Conservation (phyloP, 2,329 filamentous ascomycete genomes). For the Pseudophaeomoniella oleicola region DNA sequence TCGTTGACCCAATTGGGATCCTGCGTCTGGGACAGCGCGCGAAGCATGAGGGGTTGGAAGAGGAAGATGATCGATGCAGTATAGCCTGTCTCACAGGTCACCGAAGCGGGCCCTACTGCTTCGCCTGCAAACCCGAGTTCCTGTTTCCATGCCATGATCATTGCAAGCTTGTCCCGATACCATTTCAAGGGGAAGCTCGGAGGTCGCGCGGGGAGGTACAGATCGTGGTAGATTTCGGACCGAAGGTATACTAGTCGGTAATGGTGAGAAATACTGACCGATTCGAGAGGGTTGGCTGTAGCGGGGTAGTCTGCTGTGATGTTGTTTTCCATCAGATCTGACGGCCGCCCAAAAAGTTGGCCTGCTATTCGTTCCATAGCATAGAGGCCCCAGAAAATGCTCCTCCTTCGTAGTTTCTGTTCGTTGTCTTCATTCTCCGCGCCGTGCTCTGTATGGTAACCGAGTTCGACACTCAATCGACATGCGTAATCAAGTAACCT, state of each 20-base stretch:
- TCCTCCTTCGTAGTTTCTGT: constrained; percentile 10
- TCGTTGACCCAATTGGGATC: constrained; percentile 5
- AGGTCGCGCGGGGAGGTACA: constrained; percentile 15
- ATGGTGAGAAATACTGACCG: constrained; percentile 17
- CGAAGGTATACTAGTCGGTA: constrained; percentile 21
- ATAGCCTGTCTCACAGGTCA: constrained; percentile 19
- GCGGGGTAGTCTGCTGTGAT: constrained; percentile 21
- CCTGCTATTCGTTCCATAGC: constrained; percentile 21
- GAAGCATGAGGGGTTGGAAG: constrained; percentile 17
- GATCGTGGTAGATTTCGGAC: constrained; percentile 19
- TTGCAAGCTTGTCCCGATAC: constrained; percentile 14
- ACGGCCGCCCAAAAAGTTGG: constrained; percentile 21
- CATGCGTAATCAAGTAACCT: constrained; percentile 16
- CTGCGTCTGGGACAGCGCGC: constrained; percentile 10
- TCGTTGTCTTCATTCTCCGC: constrained; percentile 13
- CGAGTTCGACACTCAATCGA: constrained; percentile 17
- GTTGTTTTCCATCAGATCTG: constrained; percentile 21
- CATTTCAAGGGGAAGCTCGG: constrained; percentile 12
- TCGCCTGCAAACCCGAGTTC: constrained; percentile 6
- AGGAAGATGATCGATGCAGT: constrained; percentile 18
- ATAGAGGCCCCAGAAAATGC: constrained; percentile 22
- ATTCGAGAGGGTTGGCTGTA: constrained; percentile 10
- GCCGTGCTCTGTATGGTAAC: constrained; percentile 18
- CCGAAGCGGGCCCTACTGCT: constrained; percentile 12
- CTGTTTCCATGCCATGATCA: constrained; percentile 11